Conservation (phyloP, 2,329 filamentous ascomycete genomes). For the Endocalyx cinctus region DNA sequence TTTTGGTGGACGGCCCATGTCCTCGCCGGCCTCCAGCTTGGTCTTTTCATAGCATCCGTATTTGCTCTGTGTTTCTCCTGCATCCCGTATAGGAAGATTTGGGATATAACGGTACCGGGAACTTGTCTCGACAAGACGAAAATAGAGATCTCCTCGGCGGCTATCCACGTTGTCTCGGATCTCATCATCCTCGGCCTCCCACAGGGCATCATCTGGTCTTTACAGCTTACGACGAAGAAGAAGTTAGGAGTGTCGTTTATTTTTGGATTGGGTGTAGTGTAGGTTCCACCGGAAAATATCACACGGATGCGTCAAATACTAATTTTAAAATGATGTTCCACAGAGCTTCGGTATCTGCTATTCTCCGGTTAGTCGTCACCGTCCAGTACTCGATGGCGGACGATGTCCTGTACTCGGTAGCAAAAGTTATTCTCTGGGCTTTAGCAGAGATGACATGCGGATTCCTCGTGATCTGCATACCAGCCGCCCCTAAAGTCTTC, state of each 20-base stretch:
- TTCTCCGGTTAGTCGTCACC: background rate
- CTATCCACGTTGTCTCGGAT: background rate
- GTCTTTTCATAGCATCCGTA: slow-evolving; percentile 16
- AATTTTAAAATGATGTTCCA: background rate
- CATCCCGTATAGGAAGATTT: slow-evolving; percentile 20
- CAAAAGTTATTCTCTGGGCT: slow-evolving; percentile 1
- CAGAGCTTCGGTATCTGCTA: background rate
- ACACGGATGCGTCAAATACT: background rate
- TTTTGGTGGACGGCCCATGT: slow-evolving; percentile 19
- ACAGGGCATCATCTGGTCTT: slow-evolving; percentile 2
- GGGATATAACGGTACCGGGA: slow-evolving; percentile 17
- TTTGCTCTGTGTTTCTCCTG: slow-evolving; percentile 23
- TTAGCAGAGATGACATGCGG: slow-evolving; percentile 1
- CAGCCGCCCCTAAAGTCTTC: slow-evolving; percentile 2
- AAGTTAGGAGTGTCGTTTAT: slow-evolving; percentile 2
- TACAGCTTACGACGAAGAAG: background rate
- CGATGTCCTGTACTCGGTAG: background rate
- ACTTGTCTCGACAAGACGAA: background rate
- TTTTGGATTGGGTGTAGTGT: slow-evolving; percentile 3
- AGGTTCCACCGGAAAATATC: background rate
- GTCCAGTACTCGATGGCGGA: background rate
- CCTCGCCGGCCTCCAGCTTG: slow-evolving; percentile 16
- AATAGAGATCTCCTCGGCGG: background rate
- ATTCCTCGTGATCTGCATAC: slow-evolving; percentile 2
- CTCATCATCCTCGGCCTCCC: slow-evolving; percentile 2